Conservation (phyloP, 1,284 basidiomycete species). For the Malassezia psittaci region DNA sequence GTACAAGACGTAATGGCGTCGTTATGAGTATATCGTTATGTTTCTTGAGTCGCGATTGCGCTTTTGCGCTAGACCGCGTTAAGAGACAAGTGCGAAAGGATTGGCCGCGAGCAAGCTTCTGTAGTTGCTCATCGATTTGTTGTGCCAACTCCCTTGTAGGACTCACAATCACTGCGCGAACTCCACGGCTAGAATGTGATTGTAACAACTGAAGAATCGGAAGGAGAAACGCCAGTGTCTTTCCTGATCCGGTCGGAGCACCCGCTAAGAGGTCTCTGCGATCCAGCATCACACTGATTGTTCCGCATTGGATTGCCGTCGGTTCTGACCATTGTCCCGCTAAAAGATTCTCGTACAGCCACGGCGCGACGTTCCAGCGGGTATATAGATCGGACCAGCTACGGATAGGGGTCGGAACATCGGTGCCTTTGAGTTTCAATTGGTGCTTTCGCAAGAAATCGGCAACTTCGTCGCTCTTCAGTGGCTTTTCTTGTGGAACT, state of each 20-base stretch:
- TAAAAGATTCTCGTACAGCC: slow-evolving; percentile 27
- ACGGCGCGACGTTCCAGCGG: slow-evolving; percentile 25
- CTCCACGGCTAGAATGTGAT: slow-evolving; percentile 20
- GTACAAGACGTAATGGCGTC: slow-evolving; percentile 41
- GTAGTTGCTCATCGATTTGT: slow-evolving; percentile 42
- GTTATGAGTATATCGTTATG: slow-evolving; percentile 41
- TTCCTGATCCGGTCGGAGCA: slow-evolving; percentile 43
- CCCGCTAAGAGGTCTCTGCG: slow-evolving; percentile 36
- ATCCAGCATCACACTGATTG: slow-evolving; percentile 46
- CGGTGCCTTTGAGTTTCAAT: slow-evolving; percentile 48
- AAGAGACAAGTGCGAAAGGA: slow-evolving; percentile 34
- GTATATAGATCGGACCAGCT: slow-evolving; percentile 41
- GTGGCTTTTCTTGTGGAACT: slow-evolving; percentile 3
- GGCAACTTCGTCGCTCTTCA: slow-evolving; percentile 31
- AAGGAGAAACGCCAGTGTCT: slow-evolving; percentile 42
- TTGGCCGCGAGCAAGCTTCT: slow-evolving; percentile 20
- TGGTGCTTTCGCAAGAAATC: slow-evolving; percentile 33
- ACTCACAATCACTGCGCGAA: slow-evolving; percentile 38
- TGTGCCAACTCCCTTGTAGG: slow-evolving; percentile 43
- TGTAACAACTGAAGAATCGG: slow-evolving; percentile 35
- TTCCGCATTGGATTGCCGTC: slow-evolving; percentile 48
- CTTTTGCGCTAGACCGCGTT: slow-evolving; percentile 20
- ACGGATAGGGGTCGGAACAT: slow-evolving; percentile 47
- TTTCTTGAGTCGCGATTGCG: slow-evolving; percentile 11
- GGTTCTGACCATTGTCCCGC: slow-evolving; percentile 37